Percentiles rank a stretch among this genome's conserved stretches.
phyloP scores from a whole-genome alignment of 140 eudicot genomes.

The Oenanthe javanica region DNA sequence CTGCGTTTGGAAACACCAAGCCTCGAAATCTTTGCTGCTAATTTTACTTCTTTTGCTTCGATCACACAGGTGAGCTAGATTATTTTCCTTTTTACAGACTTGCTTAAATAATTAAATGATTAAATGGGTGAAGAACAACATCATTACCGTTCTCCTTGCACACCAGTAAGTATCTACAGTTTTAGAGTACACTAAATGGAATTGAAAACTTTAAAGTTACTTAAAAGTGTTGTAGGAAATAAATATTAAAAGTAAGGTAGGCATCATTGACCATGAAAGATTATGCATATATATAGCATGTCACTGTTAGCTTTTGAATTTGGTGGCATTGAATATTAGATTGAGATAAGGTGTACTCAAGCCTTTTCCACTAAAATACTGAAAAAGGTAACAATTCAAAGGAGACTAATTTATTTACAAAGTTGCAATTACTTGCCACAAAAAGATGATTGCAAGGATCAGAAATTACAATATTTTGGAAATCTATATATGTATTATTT shows the following conservation, averaged over 20 bases:
- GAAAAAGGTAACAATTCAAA: background rate
- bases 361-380: background rate
- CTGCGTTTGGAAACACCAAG: background rate
- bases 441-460: background rate
- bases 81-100: background rate
- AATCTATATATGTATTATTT: background rate
- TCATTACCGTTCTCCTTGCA: background rate
- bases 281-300: background rate
- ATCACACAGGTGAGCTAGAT: background rate
- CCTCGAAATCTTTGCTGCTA: background rate
- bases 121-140: background rate
- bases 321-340: background rate
- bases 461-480: background rate
- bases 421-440: background rate
- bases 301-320: background rate
- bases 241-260: background rate
- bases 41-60: background rate
- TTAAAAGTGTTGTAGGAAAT: background rate
- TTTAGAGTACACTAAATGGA: background rate
- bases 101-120: background rate
- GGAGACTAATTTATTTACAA: background rate
- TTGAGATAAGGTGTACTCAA: background rate
- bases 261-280: background rate
- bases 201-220: background rate
- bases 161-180: background rate